phyloP scores from a whole-genome alignment of 805 yeast species.

The Monosporozyma servazzii region DNA sequence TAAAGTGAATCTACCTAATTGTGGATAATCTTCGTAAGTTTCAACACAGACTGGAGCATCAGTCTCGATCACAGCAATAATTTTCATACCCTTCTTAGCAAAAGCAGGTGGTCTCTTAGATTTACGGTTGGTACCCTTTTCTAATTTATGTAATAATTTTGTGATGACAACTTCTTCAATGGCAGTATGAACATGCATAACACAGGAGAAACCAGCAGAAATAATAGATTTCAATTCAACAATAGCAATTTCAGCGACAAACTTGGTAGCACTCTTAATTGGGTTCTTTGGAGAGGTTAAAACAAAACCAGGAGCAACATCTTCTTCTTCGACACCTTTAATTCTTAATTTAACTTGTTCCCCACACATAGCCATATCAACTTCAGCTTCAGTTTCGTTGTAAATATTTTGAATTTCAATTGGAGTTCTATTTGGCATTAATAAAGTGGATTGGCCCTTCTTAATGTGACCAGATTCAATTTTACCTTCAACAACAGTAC shows the following conservation, averaged over 20 bases:
- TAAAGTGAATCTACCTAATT: constrained; percentile 93
- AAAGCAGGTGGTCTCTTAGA: constrained; percentile 96
- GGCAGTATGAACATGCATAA: constrained; percentile 97
- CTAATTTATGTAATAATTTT: constrained; percentile 81
- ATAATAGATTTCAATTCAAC: constrained; percentile 92
- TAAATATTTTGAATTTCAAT: constrained; percentile 83
- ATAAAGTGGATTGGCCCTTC: constrained; percentile 61
- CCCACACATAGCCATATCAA: constrained; percentile 83
- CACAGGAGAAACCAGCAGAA: constrained; percentile 94
- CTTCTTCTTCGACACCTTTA: constrained; percentile 97
- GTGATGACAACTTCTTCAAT: constrained; percentile 87
- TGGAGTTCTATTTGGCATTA: constrained; percentile 85
- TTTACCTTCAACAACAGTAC: constrained; percentile 97
- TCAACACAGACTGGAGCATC: constrained; percentile 88
- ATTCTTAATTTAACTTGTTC: constrained; percentile 92
- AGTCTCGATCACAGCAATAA: constrained; percentile 84
- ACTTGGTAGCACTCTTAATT: constrained; percentile 79
- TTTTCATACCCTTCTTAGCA: constrained; percentile 98
- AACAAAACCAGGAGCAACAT: constrained; percentile 83
- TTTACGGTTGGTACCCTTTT: constrained; percentile 93
- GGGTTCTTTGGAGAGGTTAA: constrained; percentile 81
- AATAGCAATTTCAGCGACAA: constrained; percentile 94
- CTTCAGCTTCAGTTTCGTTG: constrained; percentile 94
- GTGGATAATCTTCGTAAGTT: constrained; percentile 85
- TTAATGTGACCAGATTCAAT: constrained; percentile 91